Base-by-base conservation (phyloP, 495 filamentous ascomycete genomes). In the Alectoria sarmentosa region DNA sequence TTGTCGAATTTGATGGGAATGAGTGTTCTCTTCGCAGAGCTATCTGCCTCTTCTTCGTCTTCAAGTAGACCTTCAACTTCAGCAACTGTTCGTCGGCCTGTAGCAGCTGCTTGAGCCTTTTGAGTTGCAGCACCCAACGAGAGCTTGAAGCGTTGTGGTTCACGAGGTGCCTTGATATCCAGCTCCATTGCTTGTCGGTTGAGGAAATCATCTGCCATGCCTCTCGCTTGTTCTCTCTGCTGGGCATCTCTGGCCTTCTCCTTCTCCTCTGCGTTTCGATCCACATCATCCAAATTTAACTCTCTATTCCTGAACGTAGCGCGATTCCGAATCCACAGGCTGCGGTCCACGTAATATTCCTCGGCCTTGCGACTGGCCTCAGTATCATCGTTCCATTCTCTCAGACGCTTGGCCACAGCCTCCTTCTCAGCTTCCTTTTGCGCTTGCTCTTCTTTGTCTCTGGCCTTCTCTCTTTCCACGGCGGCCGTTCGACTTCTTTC, bases 21-120 rank as follows among this genome's bases (percentile, higher is more conserved):
- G 36, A 98, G 90, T 55, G 87, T 88, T 1, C 93, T 85, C 74
- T 89, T 90, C 13, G 85, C 80, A 9, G 83, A 86, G 23, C 80
- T 78, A 55, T 86, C 84, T n/a, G 79, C 82, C 65, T 96, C 90
- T 68, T 96, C 91, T 72, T 96, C 92, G 73, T 96, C 92, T 75
- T 98, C 94, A 61, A 99, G 79, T 23, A 99, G 77, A 17, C 90
- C 90, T 77, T 97, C 95, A 38, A 98, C 90, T 75, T 96, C 95
- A 61, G 92, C 93, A 48, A 92, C 87, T 3, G 90, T 96, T 58
- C 92, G 87, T 49, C 90, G 78, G n/a, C 85, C 82, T 10, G 80
- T 80, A 1, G 82, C 76, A 36, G 87, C 84, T 66, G 88, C 85
- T 41, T 89, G 86, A 46, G 88, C 87, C 67, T 88, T 91, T 73